A percentile compares a stretch with the other conserved stretches of the same genome.
Conservation (phyloP, 148 eudicot genomes). For the Nepenthes mirabilis region DNA sequence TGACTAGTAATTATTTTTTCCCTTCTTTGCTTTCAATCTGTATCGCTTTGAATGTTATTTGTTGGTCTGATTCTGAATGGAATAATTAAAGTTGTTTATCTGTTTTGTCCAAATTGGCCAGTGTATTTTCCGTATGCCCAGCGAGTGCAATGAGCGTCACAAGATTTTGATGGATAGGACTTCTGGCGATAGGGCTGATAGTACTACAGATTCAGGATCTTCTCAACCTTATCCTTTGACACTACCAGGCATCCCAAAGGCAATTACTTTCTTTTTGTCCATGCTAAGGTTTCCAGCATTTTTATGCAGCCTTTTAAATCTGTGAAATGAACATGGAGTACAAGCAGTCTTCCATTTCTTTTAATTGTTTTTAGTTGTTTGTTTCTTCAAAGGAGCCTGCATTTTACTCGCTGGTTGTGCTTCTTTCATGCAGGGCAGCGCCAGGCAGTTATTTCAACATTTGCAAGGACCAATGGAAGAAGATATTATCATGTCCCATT, state of each 20-base stretch:
- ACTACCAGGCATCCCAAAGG: slow-evolving; percentile 97
- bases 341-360: neutral
- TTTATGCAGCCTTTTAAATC: neutral
- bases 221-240: slow-evolving; percentile 86
- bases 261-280: slow-evolving; percentile 10
- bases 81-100: neutral
- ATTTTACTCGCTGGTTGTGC: neutral
- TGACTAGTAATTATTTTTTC: neutral
- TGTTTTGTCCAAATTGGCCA: slow-evolving; percentile 17
- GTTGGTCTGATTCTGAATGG: neutral
- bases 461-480: slow-evolving; percentile 92
- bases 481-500: slow-evolving; percentile 75
- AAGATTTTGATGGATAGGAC: slow-evolving; percentile 56
- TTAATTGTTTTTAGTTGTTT: neutral
- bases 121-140: slow-evolving; percentile 72
- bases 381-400: neutral
- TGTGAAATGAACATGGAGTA: neutral
- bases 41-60: neutral
- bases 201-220: slow-evolving; percentile 93
- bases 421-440: slow-evolving; percentile 65
- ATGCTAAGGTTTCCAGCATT: slow-evolving; percentile 1
- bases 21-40: neutral
- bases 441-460: slow-evolving; percentile 82
- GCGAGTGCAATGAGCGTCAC: slow-evolving; percentile 89
- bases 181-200: slow-evolving; percentile 87